Conservation (phyloP, 2,329 filamentous ascomycete species). For the Trichoderma breve region DNA sequence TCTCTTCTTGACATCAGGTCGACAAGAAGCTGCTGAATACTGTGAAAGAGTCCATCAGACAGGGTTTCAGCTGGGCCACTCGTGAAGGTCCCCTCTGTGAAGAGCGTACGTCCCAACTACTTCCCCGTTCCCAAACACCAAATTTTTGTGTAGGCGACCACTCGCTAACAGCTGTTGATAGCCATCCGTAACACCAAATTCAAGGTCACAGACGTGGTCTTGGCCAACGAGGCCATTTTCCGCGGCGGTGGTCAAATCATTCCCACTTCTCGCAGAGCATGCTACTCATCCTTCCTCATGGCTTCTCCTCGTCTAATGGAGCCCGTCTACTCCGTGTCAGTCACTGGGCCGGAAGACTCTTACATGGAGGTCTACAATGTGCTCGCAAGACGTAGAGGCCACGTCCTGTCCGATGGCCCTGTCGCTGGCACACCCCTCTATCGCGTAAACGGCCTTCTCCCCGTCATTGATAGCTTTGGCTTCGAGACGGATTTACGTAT, state of each 20-base stretch:
- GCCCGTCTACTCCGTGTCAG: constrained; percentile 86
- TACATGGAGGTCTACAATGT: constrained; percentile 90
- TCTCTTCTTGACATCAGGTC: constrained; percentile 49
- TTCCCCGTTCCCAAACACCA: no score
- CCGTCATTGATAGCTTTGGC: constrained; percentile 95
- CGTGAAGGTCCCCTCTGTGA: constrained; percentile 95
- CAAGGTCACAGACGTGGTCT: constrained; percentile 84
- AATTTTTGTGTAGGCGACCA: not conserved
- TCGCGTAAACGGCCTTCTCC: constrained; percentile 83
- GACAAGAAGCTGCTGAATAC: constrained; percentile 86
- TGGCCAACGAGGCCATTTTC: constrained; percentile 89
- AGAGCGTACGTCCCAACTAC: constrained; percentile 68
- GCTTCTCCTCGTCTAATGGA: constrained; percentile 96
- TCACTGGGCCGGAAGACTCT: constrained; percentile 87
- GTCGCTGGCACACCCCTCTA: constrained; percentile 94
- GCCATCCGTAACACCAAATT: constrained; percentile 98
- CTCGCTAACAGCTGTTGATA: constrained; percentile 38
- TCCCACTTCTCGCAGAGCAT: constrained; percentile 85
- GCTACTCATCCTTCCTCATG: constrained; percentile 97
- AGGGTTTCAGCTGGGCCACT: constrained; percentile 96
- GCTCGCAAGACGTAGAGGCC: constrained; percentile 80
- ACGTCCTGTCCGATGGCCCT: constrained; percentile 90
- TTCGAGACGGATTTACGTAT: constrained; percentile 97
- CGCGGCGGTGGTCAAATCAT: constrained; percentile 96
- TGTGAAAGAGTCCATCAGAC: constrained; percentile 87